Base-by-base conservation (phyloP, 768 basidiomycete genomes). In the Thelephora aurantiotincta region DNA sequence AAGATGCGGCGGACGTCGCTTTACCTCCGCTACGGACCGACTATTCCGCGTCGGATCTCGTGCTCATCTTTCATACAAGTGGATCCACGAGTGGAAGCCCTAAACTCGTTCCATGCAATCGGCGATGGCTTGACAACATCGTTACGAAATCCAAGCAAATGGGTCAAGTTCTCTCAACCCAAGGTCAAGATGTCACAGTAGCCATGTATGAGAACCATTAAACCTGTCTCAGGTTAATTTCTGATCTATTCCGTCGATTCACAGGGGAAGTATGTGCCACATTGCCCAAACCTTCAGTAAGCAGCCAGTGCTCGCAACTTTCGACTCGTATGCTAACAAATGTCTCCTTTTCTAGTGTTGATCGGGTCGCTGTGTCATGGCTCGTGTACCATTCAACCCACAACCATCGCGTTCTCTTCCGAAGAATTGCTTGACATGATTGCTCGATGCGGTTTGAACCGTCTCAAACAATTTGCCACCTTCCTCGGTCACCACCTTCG, bases 81-180 rank as follows among this genome's bases (percentile, higher is more conserved):
- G 85, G 85, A 13, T 86, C 83, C 35, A 87, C 85, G 6, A 86
- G 82, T n/a, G 84, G 83, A 44, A 81, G 76, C 56, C 85, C 85
- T 0, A 87, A 85, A 57, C 76, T 87, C 22, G 80, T 88, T 0
- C 82, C 76, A 13, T 80, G 80, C 63, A 81, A 65, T 55, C 77
- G 75, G 54, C 70, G 64, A 23, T 87, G 84, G 85, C 52, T 88
- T 23, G 63, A 74, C 51, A 62, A 72, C n/a, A 74, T 73, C 2
- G 63, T 78, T 45, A 55, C 67, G n/a, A 88, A 88, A 61, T 75
- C 81, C 35, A 59, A 65, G 49, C 68, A 70, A 50, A 67, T 74
- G 47, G 68, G 69, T 49, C 60, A 57, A 53, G 79, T 80, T 44
- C 63, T 60, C 50, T 66, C 69, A 58, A 59, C 65, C 44, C 65